Conservation (phyloP, 441 rosid species). For the Brassica balearica region DNA sequence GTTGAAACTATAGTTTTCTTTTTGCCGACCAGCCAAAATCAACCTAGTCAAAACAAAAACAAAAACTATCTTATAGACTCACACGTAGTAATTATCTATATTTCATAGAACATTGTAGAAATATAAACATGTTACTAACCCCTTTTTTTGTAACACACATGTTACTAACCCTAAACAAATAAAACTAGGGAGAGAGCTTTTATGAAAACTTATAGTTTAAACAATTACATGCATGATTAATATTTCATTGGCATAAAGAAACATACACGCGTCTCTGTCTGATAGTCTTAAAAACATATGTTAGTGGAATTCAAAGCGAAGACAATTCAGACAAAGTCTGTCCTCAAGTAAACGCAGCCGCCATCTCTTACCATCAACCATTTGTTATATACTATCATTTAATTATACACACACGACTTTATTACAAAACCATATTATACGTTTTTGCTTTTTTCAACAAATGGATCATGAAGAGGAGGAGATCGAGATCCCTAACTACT, state of each 20-base stretch:
- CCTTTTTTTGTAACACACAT: too few relatives aligned
- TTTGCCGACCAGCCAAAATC: constrained; percentile 14
- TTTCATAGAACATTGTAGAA: neutral
- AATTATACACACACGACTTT: neutral
- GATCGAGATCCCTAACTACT: constrained; percentile 67
- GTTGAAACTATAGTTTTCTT: neutral
- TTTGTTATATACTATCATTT: neutral
- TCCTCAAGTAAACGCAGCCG: constrained; percentile 37
- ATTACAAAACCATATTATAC: constrained; percentile 42
- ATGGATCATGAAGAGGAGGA: constrained; percentile 44
- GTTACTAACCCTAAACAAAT: neutral
- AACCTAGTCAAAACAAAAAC: neutral
- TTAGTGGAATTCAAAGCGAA: constrained; percentile 32
- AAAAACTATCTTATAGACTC: neutral
- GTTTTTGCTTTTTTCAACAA: neutral
- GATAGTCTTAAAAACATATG: too few relatives aligned
- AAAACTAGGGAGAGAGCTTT: neutral
- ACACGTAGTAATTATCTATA: neutral
- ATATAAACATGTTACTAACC: constrained; percentile 1
- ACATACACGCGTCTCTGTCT: too few relatives aligned
- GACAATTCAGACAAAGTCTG: constrained; percentile 27
- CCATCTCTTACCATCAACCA: constrained; percentile 34
- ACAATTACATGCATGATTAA: neutral
- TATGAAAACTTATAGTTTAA: neutral
- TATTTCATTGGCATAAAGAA: neutral